These are phyloP conservation scores for Peronospora tabacina DNA, from an alignment of 352 stramenopile genomes.

Conservation along the genomic window DNA sequence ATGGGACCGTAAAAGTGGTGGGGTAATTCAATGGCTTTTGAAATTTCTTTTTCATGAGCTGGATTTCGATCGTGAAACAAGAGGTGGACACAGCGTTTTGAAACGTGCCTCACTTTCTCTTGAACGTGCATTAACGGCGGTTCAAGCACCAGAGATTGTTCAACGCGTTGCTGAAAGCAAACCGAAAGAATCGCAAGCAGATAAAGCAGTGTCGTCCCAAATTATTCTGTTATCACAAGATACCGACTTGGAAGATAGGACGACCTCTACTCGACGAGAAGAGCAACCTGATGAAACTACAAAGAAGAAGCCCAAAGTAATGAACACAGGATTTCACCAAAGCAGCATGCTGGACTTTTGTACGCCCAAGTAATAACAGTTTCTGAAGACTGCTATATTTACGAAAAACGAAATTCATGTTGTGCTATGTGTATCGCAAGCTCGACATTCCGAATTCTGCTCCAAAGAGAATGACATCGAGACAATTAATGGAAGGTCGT, in stretches of 20 bases:
- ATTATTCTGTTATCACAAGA: not conserved
- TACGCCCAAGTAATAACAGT: conserved; percentile 10
- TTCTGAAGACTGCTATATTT: not conserved
- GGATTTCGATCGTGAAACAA: not conserved
- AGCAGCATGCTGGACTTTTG: conserved; percentile 28
- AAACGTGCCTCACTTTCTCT: conserved; percentile 17
- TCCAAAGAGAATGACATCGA: too few species aligned
- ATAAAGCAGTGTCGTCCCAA: not conserved
- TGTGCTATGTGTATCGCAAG: too few species aligned
- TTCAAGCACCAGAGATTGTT: conserved; percentile 3
- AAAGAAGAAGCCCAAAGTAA: conserved; percentile 26
- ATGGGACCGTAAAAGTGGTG: conserved; percentile 22
- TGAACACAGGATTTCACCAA: conserved; percentile 17
- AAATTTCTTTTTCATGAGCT: conserved; percentile 27
- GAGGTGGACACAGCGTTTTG: conserved; percentile 13
- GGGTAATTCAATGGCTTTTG: conserved; percentile 22
- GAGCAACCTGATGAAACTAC: conserved; percentile 1
- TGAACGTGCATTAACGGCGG: conserved; percentile 8
- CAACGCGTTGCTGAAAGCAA: not conserved
- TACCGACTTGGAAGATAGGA: not conserved
- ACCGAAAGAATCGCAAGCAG: conserved; percentile 3
- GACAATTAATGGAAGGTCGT: too few species aligned
- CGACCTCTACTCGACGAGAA: conserved; percentile 5
- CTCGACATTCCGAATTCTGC: too few species aligned
- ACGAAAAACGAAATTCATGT: too few species aligned